phyloP scores from a whole-genome alignment of 2,329 filamentous ascomycete species.

The Magnaporthales sp. region DNA sequence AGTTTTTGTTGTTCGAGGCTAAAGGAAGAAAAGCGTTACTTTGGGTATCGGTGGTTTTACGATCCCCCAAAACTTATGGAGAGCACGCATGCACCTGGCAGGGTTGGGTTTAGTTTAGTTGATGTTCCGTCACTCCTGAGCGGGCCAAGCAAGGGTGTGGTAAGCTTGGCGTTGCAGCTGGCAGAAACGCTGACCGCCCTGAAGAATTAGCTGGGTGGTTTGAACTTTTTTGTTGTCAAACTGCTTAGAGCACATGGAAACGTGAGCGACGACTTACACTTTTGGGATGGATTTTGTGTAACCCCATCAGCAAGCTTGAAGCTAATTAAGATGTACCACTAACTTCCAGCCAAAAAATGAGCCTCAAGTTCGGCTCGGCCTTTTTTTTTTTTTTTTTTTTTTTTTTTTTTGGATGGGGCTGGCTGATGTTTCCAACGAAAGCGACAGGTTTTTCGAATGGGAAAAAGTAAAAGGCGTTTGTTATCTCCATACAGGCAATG shows the following conservation, averaged over 20 bases:
- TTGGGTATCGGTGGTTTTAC: neutral
- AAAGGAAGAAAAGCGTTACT: neutral
- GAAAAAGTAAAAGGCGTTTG: neutral
- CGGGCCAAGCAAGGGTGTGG: neutral
- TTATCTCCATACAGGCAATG: neutral
- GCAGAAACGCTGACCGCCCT: neutral
- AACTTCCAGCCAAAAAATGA: neutral
- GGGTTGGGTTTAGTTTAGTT: neutral
- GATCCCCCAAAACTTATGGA: conserved; percentile 1
- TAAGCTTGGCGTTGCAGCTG: neutral
- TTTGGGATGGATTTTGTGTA: neutral
- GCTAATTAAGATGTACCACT: neutral
- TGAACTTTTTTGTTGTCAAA: neutral
- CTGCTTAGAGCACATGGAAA: neutral
- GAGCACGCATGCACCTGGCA: neutral
- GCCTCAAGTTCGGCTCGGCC: neutral
- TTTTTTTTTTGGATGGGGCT: neutral
- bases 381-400: neutral
- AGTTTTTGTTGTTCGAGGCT: neutral
- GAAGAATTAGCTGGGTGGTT: neutral
- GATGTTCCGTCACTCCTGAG: conserved; percentile 1
- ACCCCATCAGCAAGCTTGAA: neutral
- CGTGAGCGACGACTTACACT: neutral
- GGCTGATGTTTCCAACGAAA: neutral
- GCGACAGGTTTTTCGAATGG: neutral